Evolutionary conservation across 1,284 basidiomycete genomes (phyloP), one percentile per base, ranked within the genome.

Genomic region (Pyrrhoderma lamaoense): DNA sequence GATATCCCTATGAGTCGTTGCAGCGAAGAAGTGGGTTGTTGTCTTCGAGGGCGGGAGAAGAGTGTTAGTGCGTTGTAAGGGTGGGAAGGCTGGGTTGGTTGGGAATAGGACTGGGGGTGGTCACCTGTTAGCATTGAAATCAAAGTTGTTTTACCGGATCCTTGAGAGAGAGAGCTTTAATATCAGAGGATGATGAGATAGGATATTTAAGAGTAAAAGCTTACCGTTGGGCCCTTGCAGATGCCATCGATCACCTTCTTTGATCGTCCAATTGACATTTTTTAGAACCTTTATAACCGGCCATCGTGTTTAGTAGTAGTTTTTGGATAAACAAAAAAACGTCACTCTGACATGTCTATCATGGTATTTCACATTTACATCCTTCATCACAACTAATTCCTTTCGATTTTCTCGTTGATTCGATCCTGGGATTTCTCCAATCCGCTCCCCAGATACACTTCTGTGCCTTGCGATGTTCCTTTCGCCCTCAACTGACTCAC

Each of bases 141-240:
- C 1, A 98, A 79, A 0, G 95, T 98, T 0, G 94, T 95, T 70
- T 99, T 99, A 1, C 95, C 95, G 0, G 90, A 92, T 43, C 93
- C 88, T 91, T 31, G 51, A 2, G 52, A 44, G 27, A 11, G 52
- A 44, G 27, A 11, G 27, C 11, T 31, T 11, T 9, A 55, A 14
- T 40, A 16, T 40, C 21, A 22, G n/a, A 7, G n/a, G 14, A 5
- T 40, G n/a, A n/a, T n/a, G n/a, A n/a, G n/a, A 21, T 48, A 34
- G 9, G 8, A n/a, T n/a, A 37, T n/a, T 21, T 18, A n/a, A 1
- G n/a, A n/a, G n/a, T n/a, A n/a, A n/a, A n/a, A n/a, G n/a, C n/a
- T 71, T 62, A 83, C 88, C 93, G 63, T 96, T 97, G 16, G 82
- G 70, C 8, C 93, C 93, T 61, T 85, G 79, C 8, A 97, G 77